Conservation (phyloP, 768 basidiomycete species). For the Amanita fuliginea region DNA sequence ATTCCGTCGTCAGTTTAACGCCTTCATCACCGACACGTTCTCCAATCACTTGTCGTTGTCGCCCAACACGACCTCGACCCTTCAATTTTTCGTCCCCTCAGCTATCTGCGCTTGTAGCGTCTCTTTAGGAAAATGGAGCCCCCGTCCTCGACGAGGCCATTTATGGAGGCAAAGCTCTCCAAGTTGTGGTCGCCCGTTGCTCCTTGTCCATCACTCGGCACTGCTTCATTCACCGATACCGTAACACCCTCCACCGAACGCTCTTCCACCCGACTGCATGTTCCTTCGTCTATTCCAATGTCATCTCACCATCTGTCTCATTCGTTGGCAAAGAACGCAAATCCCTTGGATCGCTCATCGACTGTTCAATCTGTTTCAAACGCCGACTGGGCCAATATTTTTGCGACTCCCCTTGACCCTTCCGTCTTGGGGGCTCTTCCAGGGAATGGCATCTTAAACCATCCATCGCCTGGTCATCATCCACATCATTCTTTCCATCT, state of each 20-base stretch:
- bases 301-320: conserved; percentile 3
- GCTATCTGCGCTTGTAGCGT: neutral
- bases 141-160: conserved; percentile 1
- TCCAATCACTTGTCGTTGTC: neutral
- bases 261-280: neutral
- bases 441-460: conserved; percentile 42
- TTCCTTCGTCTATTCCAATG: conserved; percentile 7
- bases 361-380: conserved; percentile 11
- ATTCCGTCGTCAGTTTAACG: conserved; percentile 3
- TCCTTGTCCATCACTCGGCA: neutral
- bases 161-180: neutral
- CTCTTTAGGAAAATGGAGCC: neutral
- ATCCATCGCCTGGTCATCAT: conserved; percentile 18
- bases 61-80: neutral
- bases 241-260: neutral
- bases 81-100: neutral
- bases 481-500: conserved; percentile 23
- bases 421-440: conserved; percentile 49
- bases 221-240: neutral
- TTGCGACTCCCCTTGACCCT: conserved; percentile 53
- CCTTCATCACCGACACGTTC: conserved; percentile 5
- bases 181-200: conserved; percentile 3
- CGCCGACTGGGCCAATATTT: conserved; percentile 44
- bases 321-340: neutral
- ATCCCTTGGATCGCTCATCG: conserved; percentile 8